These are phyloP conservation scores for Cladosporium sp. DNA, from an alignment of 2,329 filamentous ascomycete genomes.

Conservation along the genomic window DNA sequence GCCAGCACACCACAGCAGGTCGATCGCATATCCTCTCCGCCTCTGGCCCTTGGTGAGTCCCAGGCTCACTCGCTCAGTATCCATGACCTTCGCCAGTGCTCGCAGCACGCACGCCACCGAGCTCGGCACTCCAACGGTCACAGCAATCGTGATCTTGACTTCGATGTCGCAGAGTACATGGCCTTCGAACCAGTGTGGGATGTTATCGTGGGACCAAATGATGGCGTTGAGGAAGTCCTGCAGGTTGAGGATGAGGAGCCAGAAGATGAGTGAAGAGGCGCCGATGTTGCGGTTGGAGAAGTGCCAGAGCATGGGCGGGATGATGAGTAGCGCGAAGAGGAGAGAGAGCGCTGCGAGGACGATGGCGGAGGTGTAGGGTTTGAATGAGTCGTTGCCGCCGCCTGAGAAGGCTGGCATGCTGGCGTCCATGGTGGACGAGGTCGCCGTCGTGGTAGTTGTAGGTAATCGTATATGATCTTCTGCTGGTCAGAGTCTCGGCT, in stretches of 20 bases:
- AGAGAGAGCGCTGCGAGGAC: conserved; percentile 52
- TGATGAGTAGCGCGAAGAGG: conserved; percentile 53
- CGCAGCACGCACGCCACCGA: conserved; percentile 60
- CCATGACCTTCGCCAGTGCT: conserved; percentile 60
- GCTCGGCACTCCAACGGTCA: conserved; percentile 54
- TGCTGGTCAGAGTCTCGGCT: background rate
- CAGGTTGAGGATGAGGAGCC: conserved; percentile 58
- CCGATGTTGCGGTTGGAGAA: conserved; percentile 61
- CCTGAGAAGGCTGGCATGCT: background rate
- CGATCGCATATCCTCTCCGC: conserved; percentile 49
- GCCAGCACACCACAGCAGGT: conserved; percentile 57
- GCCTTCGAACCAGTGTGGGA: conserved; percentile 58
- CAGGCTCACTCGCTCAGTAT: conserved; percentile 57
- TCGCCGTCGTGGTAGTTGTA: background rate
- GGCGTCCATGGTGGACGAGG: background rate
- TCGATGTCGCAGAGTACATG: conserved; percentile 65
- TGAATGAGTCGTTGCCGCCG: background rate
- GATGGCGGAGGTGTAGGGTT: conserved; percentile 38
- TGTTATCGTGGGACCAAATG: conserved; percentile 63
- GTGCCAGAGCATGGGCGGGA: conserved; percentile 62
- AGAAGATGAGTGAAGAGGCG: conserved; percentile 57
- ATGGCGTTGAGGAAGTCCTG: conserved; percentile 62
- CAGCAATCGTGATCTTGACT: conserved; percentile 57
- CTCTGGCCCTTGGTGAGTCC: conserved; percentile 51
- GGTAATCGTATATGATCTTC: background rate